Evolutionary conservation across 345 rosid genomes (phyloP), one percentile per base, ranked within the genome.

Genomic region (Conringia planisiliqua): DNA sequence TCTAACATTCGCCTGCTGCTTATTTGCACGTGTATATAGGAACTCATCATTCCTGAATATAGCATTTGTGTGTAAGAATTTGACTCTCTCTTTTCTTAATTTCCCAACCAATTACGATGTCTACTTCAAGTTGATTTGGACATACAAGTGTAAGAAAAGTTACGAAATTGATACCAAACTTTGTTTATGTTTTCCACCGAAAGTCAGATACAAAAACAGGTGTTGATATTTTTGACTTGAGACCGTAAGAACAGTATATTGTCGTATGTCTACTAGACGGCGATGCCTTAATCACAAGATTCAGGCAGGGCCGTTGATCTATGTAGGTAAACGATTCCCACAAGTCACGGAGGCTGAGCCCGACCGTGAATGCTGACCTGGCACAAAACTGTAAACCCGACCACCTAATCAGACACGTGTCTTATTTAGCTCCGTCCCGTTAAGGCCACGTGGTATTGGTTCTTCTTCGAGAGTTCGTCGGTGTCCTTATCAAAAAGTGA

Each of bases 261-360:
- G 78, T 66, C 61, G 62, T 67, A 5, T 50, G 38, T 40, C 10
- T 4, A 24, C 47, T 22, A 38, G 16, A 59, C 73, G 73, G 47
- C 36, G 62, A 12, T 32, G 48, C 44, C 52, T 11, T 40, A 51
- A 43, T 18, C 10, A 1, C 35, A 59, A 38, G 20, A 57, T 10
- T 66, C 26, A 66, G 6, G 14, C 24, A 27, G 1, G 3, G 8
- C 68, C 29, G 67, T 61, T 61, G 29, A 7, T 50, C 36, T 30
- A 27, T 50, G 27, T 30, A 30, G 29, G 68, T 68, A 6, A 22
- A 73, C 50, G 8, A 65, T 16, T 46, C 51, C 78, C 72, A 74
- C 72, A 74, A 74, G 78, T 74, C 72, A 74, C 39, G 78, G 72
- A 74, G 35, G 54, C 54, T 18, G 12, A 18, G 32, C 32, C 16